Conservation (phyloP, 2,329 filamentous ascomycete genomes). For the Pseudonectria buxi region DNA sequence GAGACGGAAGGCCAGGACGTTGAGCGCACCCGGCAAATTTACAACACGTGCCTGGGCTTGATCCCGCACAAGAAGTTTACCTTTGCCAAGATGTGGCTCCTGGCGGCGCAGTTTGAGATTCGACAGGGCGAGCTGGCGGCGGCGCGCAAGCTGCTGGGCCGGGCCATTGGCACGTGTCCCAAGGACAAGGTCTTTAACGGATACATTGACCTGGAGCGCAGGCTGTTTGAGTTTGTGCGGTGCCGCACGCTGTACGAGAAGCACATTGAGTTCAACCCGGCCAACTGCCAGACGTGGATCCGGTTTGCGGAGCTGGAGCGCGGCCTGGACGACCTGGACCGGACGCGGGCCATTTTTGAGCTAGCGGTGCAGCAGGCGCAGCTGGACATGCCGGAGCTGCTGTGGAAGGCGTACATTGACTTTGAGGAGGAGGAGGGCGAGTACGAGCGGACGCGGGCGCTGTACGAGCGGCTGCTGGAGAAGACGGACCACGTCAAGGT, state of each 20-base stretch:
- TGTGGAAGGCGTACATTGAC: conserved; percentile 98
- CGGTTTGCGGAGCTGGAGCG: conserved; percentile 91
- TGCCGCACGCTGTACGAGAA: conserved; percentile 92
- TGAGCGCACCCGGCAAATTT: conserved; percentile 79
- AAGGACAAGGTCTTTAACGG: conserved; percentile 94
- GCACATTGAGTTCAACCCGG: conserved; percentile 83
- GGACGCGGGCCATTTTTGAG: conserved; percentile 86
- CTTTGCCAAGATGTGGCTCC: conserved; percentile 92
- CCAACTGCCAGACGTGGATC: conserved; percentile 93
- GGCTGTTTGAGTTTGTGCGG: conserved; percentile 87
- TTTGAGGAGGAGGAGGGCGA: conserved; percentile 96
- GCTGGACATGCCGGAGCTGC: conserved; percentile 92
- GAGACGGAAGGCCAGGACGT: conserved; percentile 77
- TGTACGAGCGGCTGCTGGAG: conserved; percentile 85
- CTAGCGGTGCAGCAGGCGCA: conserved; percentile 74
- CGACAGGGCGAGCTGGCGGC: conserved; percentile 73
- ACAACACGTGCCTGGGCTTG: conserved; percentile 77
- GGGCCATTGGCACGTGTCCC: conserved; percentile 86
- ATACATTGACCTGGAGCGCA: conserved; percentile 88
- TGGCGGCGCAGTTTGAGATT: conserved; percentile 89
- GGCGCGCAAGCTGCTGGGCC: conserved; percentile 83
- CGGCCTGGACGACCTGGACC: conserved; percentile 81
- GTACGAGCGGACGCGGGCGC: conserved; percentile 69
- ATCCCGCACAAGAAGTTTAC: conserved; percentile 97
- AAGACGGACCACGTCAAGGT: conserved; percentile 99